Percentiles rank a stretch among this genome's conserved stretches.
Conservation (phyloP, 768 basidiomycete species). For the Phallus indusiatus region DNA sequence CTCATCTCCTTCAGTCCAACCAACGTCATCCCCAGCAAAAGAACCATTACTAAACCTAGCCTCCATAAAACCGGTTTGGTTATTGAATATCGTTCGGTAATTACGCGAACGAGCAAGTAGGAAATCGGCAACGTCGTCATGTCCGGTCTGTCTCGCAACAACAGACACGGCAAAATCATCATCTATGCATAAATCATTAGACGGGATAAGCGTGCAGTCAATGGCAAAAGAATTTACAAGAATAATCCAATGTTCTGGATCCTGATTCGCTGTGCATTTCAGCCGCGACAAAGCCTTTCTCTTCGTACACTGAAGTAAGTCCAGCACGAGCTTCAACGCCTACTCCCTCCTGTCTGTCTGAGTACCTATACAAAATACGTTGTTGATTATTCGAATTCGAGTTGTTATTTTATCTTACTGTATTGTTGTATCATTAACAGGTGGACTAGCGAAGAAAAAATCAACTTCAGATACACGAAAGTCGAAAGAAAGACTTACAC, state of each 20-base stretch:
- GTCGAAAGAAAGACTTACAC: slow-evolving; percentile 24
- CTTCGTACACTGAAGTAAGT: slow-evolving; percentile 49
- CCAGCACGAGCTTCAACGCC: slow-evolving; percentile 80
- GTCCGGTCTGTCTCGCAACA: slow-evolving; percentile 46
- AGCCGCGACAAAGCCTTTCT: slow-evolving; percentile 66
- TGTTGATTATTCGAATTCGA: neutral
- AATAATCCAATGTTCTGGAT: slow-evolving; percentile 70
- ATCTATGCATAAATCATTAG: slow-evolving; percentile 41
- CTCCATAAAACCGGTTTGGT: slow-evolving; percentile 71
- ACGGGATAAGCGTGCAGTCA: neutral
- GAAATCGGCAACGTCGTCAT: slow-evolving; percentile 38
- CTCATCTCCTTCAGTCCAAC: slow-evolving; percentile 78
- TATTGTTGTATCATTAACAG: slow-evolving; percentile 42
- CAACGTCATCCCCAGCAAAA: slow-evolving; percentile 60
- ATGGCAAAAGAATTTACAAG: slow-evolving; percentile 39
- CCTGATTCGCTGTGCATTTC: slow-evolving; percentile 74
- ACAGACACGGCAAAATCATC: slow-evolving; percentile 69
- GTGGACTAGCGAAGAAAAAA: slow-evolving; percentile 23
- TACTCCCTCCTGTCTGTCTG: slow-evolving; percentile 64
- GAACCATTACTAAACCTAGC: slow-evolving; percentile 57
- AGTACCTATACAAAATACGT: slow-evolving; percentile 35
- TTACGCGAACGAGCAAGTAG: slow-evolving; percentile 46
- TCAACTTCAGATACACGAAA: slow-evolving; percentile 3
- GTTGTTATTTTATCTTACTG: slow-evolving; percentile 27
- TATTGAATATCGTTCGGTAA: slow-evolving; percentile 61